Percentiles rank a stretch among this genome's conserved stretches.
Conservation (phyloP, 495 filamentous ascomycete species). For the Trichoderma reesei region DNA sequence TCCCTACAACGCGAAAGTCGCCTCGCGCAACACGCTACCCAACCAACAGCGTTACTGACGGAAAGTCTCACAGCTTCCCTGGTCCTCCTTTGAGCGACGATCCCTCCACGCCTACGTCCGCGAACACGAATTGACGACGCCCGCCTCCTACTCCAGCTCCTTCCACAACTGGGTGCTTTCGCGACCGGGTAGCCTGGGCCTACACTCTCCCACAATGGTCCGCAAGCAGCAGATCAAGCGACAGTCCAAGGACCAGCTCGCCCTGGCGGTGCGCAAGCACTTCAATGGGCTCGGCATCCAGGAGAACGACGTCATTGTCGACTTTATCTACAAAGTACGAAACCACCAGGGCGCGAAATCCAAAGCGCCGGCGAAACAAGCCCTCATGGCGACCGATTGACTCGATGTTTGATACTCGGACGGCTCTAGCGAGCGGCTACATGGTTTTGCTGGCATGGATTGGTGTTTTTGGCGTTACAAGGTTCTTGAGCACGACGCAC, state of each 20-base stretch:
- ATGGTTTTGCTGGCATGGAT: slow-evolving; percentile 14
- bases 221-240: slow-evolving; percentile 49
- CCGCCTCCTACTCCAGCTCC: slow-evolving; percentile 58
- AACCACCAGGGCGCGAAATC: slow-evolving; percentile 27
- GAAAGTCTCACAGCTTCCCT: slow-evolving; percentile 54
- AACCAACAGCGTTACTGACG: not conserved
- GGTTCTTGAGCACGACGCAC: slow-evolving; percentile 1
- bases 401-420: slow-evolving; percentile 15
- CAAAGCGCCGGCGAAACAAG: slow-evolving; percentile 9
- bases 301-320: slow-evolving; percentile 81
- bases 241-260: slow-evolving; percentile 68
- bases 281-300: slow-evolving; percentile 78
- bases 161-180: slow-evolving; percentile 65
- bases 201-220: slow-evolving; percentile 64
- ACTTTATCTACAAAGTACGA: slow-evolving; percentile 74
- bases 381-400: slow-evolving; percentile 16
- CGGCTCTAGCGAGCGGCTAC: slow-evolving; percentile 12
- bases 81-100: slow-evolving; percentile 60
- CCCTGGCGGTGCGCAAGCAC: slow-evolving; percentile 75
- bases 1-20: too few species aligned
- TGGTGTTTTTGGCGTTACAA: slow-evolving; percentile 9
- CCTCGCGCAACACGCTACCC: not conserved
- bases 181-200: slow-evolving; percentile 55
- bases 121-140: slow-evolving; percentile 62
- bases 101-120: slow-evolving; percentile 75